A percentile compares a stretch with the other conserved stretches of the same genome.
Evolutionary conservation across 352 stramenopile genomes (phyloP).

Genomic region (Aphanomyces euteiches): DNA sequence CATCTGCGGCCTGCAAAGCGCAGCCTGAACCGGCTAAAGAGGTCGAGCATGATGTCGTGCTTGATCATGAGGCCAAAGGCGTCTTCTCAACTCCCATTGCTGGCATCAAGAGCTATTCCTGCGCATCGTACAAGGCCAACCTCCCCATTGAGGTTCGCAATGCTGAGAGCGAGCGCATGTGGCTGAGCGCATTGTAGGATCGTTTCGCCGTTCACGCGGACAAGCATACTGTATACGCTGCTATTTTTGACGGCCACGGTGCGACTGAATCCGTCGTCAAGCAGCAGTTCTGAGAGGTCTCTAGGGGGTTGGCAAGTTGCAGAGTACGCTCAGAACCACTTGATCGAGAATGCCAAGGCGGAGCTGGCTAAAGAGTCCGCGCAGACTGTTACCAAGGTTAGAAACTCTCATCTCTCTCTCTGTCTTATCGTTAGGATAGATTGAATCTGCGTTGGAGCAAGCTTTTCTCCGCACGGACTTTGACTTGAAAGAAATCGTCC

Average conservation of each 20-base stretch:
- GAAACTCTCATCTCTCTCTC: too few species aligned
- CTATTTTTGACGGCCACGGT: conserved; percentile 90
- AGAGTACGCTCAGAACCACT: conserved; percentile 76
- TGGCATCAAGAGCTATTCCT: conserved; percentile 19
- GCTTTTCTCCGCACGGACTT: conserved; percentile 86
- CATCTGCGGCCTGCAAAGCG: conserved; percentile 13
- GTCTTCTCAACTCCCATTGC: conserved; percentile 5
- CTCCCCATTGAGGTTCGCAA: conserved; percentile 35
- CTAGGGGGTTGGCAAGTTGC: conserved; percentile 89
- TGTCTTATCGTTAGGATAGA: background rate
- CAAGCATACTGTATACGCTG: conserved; percentile 79
- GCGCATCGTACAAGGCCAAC: conserved; percentile 27
- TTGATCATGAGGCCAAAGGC: conserved; percentile 17
- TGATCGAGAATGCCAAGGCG: conserved; percentile 80
- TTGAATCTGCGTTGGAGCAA: conserved; percentile 11
- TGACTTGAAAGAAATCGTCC: conserved; percentile 78
- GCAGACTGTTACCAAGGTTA: background rate
- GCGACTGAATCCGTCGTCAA: background rate
- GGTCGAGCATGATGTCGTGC: background rate
- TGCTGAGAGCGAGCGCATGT: background rate
- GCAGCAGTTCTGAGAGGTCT: background rate
- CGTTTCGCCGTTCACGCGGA: conserved; percentile 73
- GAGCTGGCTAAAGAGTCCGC: conserved; percentile 24
- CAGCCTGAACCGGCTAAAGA: background rate
- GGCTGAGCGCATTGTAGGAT: conserved; percentile 38